Conservation (phyloP, 2,329 filamentous ascomycete genomes). For the Cytospora mali region DNA sequence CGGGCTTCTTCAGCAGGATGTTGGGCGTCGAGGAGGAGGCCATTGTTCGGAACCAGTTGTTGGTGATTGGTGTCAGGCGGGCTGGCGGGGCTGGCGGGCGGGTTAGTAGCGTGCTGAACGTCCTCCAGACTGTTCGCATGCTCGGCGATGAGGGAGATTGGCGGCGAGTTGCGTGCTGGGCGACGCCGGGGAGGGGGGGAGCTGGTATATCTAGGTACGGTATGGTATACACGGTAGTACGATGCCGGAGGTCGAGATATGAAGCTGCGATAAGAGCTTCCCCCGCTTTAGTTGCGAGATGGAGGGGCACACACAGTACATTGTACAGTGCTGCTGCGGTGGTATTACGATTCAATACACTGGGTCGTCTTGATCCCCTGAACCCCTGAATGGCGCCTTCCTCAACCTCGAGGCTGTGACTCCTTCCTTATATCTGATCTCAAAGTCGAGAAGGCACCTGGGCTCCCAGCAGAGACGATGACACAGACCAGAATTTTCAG, state of each 20-base stretch:
- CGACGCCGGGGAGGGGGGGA: not conserved
- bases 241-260: conserved; percentile 2
- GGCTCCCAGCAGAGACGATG: not conserved
- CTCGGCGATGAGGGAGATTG: not conserved
- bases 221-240: not conserved
- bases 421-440: not conserved
- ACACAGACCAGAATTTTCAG: not conserved
- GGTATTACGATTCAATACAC: too few relatives aligned
- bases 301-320: not conserved
- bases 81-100: conserved; percentile 18
- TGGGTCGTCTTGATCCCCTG: too few relatives aligned
- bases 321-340: too few relatives aligned
- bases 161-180: not conserved
- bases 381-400: not conserved
- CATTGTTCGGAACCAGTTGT: conserved; percentile 38
- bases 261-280: conserved; percentile 21
- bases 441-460: too few relatives aligned
- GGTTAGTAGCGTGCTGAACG: conserved; percentile 15
- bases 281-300: conserved; percentile 1
- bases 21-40: conserved; percentile 35
- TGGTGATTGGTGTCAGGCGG: conserved; percentile 21
- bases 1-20: conserved; percentile 68
- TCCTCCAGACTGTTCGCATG: conserved; percentile 25
- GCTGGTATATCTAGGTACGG: too few relatives aligned
- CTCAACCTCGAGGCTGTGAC: not conserved